Evolutionary conservation across 495 filamentous ascomycete species (phyloP).

Genomic region (Chlorociboria aeruginascens): DNA sequence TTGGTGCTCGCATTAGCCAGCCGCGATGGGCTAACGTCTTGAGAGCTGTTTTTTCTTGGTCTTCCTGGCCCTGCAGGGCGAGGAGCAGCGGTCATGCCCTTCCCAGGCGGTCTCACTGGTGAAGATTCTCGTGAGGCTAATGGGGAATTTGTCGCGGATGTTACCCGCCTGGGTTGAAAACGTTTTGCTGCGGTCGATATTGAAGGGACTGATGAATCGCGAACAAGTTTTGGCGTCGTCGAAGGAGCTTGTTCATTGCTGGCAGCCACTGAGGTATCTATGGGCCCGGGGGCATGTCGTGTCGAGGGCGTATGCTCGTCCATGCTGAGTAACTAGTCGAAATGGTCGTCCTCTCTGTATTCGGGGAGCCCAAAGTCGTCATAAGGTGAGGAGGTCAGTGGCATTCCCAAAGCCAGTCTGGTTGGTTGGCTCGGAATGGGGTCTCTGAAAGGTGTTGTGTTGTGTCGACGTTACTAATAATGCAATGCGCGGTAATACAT

Average conservation of each 20-base stretch:
- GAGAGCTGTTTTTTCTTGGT: conserved; percentile 56
- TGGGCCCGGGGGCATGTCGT: conserved; percentile 2
- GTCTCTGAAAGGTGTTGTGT: too few species aligned
- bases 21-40: conserved; percentile 58
- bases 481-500: too few species aligned
- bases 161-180: conserved; percentile 11
- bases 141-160: conserved; percentile 36
- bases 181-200: conserved; percentile 15
- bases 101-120: conserved; percentile 28
- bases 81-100: conserved; percentile 18
- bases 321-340: too few species aligned
- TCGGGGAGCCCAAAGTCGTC: too few species aligned
- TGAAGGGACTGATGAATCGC: conserved; percentile 13
- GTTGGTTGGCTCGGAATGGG: too few species aligned
- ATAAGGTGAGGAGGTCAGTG: too few species aligned
- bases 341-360: too few species aligned
- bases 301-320: background rate
- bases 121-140: conserved; percentile 37
- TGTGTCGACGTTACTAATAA: too few species aligned
- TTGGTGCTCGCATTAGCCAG: conserved; percentile 33
- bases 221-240: conserved; percentile 6
- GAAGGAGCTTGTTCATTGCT: conserved; percentile 2
- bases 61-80: conserved; percentile 27
- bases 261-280: background rate
- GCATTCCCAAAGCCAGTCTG: too few species aligned